Base-by-base conservation (phyloP, 2,329 filamentous ascomycete genomes). In the Acarospora socialis region DNA sequence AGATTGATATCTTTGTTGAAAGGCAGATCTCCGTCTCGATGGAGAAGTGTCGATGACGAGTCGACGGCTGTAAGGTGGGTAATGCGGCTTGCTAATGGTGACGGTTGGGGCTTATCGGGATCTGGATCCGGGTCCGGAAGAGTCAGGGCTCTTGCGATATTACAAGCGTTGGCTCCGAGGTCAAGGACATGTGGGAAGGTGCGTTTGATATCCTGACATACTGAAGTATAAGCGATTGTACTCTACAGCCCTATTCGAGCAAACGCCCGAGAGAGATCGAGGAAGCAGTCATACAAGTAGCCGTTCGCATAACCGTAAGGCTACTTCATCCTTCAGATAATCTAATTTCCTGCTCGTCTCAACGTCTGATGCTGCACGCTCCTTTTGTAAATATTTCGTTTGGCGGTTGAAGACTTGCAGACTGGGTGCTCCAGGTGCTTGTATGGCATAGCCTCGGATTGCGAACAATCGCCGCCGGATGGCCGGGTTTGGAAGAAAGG, bases 111-210 rank as follows among this genome's bases (percentile, higher is more conserved):
- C 30, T 59, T 62, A n/a, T 56, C 48, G 5, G 66, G 60, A 43
- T 68, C 65, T 5, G 65, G 67, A 48, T 81, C 75, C 1, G 73
- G 72, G 49, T 82, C 73, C 35, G 73, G 66, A 41, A 74, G 63
- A 45, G 77, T 78, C 27, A 95, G 68, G 35, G 81, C 80, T 40
- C 78, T 75, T 13, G 86, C 86, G 39, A 98, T 75, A 56, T 94
- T 92, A 67, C 87, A 94, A 39, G 87, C 82, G 54, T 95, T 93
- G 40, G 90, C 87, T 40, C 90, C 90, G 19, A 94, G 74, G 55
- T 98, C 90, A 38, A 98, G 78, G 15, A 84, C 83, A 43, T 73
- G 68, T 26, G 79, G 72, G 47, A 92, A 94, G 35, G 74, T 66
- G 19, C 90, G 80, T 47, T 92, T 93, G 61, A 98, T 92, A 52